Percentiles rank a stretch among this genome's conserved stretches.
phyloP scores from a whole-genome alignment of 2,329 filamentous ascomycete species.

The Neoascochyta sp. region DNA sequence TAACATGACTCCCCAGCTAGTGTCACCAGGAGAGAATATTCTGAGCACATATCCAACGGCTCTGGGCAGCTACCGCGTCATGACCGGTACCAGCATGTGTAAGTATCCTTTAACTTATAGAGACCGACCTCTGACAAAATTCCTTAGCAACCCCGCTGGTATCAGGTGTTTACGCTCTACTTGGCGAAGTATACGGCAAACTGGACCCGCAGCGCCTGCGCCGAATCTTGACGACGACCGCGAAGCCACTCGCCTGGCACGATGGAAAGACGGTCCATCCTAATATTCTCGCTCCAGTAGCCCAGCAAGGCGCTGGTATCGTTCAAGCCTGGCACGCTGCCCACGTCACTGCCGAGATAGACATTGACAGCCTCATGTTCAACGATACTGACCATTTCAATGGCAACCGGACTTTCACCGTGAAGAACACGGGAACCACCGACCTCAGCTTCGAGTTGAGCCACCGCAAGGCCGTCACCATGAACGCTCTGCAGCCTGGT shows the following conservation, averaged over 20 bases:
- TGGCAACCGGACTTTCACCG: conserved; percentile 17
- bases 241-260: conserved; percentile 15
- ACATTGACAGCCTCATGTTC: conserved; percentile 13
- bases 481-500: conserved; percentile 11
- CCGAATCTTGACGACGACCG: conserved; percentile 12
- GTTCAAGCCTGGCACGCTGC: conserved; percentile 16
- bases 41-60: conserved; percentile 54
- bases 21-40: conserved; percentile 56
- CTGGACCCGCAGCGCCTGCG: conserved; percentile 11
- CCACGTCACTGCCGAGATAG: conserved; percentile 9
- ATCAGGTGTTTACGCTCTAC: conserved; percentile 14
- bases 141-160: conserved; percentile 13
- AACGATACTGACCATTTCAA: conserved; percentile 26
- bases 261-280: conserved; percentile 7
- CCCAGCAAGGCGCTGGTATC: conserved; percentile 22
- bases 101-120: neutral
- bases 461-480: conserved; percentile 15
- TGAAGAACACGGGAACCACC: conserved; percentile 13
- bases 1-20: conserved; percentile 55
- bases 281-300: conserved; percentile 16
- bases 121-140: neutral
- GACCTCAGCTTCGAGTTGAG: conserved; percentile 8
- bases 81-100: conserved; percentile 57
- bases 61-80: conserved; percentile 47
- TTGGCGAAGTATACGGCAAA: conserved; percentile 15